These are phyloP conservation scores for Emmonsiellopsis sp. DNA, from an alignment of 2,329 filamentous ascomycete genomes.

Conservation along the genomic window DNA sequence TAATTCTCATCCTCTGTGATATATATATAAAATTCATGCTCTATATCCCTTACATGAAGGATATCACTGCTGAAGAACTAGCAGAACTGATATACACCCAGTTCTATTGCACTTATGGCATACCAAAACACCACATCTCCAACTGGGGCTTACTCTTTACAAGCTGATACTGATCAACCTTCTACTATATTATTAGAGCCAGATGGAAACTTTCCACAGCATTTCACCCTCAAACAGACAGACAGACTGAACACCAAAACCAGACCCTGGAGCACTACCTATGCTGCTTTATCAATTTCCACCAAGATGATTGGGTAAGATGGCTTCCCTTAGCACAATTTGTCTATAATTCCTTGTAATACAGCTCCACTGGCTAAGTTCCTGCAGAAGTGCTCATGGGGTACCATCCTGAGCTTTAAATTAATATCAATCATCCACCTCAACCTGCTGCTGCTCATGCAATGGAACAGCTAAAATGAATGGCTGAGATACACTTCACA, in stretches of 20 bases:
- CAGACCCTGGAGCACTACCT: conserved; percentile 2
- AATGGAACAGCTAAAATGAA: too few species aligned
- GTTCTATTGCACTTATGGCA: too few species aligned
- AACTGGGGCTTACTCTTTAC: too few species aligned
- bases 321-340: conserved; percentile 11
- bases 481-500: not conserved
- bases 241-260: not conserved
- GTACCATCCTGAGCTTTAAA: not conserved
- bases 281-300: not conserved
- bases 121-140: too few species aligned
- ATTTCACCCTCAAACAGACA: not conserved
- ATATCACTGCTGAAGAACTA: too few species aligned
- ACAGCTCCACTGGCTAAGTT: not conserved
- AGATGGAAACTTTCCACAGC: not conserved
- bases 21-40: too few species aligned
- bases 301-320: conserved; percentile 11
- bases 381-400: not conserved
- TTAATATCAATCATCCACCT: not conserved
- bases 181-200: too few species aligned
- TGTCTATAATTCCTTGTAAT: conserved; percentile 6
- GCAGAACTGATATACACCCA: too few species aligned
- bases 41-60: too few species aligned
- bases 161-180: too few species aligned
- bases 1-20: too few species aligned
- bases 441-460: too few species aligned